Conservation (phyloP, 2,329 filamentous ascomycete species). For the Aspergillus aculeatus region DNA sequence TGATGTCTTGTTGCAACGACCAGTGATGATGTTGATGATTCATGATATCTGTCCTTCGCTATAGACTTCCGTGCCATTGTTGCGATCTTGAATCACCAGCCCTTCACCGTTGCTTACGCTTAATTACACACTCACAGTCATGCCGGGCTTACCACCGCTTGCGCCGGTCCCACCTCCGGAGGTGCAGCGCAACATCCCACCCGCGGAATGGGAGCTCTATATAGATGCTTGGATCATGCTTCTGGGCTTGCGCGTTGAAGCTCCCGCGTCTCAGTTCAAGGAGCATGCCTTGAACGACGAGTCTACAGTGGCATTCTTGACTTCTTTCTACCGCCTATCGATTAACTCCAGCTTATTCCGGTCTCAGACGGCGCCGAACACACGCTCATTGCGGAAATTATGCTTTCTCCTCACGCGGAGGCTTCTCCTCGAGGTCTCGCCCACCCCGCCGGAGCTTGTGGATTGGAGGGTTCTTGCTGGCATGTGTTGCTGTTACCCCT, state of each 20-base stretch:
- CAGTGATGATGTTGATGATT: constrained; percentile 2
- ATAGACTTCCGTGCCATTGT: not conserved
- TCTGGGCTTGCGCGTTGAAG: constrained; percentile 61
- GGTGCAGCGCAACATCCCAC: constrained; percentile 65
- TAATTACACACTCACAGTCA: constrained; percentile 30
- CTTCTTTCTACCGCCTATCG: constrained; percentile 63
- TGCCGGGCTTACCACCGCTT: constrained; percentile 65
- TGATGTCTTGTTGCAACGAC: not conserved
- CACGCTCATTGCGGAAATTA: constrained; percentile 57
- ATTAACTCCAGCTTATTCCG: constrained; percentile 35
- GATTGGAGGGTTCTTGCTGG: constrained; percentile 68
- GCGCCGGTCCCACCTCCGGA: constrained; percentile 71
- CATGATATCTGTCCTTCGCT: not conserved
- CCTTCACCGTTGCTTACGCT: not conserved
- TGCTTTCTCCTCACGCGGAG: constrained; percentile 65
- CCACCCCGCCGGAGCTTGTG: constrained; percentile 52
- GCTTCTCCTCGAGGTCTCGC: constrained; percentile 50
- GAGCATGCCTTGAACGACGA: constrained; percentile 54
- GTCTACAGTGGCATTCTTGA: constrained; percentile 63
- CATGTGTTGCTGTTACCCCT: constrained; percentile 65
- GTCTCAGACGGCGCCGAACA: constrained; percentile 37
- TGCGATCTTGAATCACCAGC: not conserved
- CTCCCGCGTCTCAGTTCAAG: constrained; percentile 58
- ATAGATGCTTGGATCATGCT: constrained; percentile 74
- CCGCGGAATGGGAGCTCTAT: constrained; percentile 74